Conservation (phyloP, 305 asterid species). For the Fraxinus angustifolia region DNA sequence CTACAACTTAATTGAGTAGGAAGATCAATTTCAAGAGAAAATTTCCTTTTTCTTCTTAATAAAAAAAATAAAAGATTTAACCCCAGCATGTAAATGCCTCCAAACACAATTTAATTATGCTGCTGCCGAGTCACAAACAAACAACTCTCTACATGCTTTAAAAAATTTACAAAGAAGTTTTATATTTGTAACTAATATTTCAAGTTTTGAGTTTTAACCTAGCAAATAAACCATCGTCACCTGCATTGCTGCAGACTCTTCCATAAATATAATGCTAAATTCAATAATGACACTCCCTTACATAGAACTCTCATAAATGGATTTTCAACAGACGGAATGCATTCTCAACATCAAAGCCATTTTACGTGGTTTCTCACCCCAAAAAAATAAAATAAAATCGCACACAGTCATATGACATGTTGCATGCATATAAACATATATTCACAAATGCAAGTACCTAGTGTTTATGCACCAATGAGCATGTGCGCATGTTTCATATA, state of each 20-base stretch:
- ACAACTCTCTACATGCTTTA: neutral
- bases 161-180: neutral
- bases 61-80: neutral
- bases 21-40: neutral
- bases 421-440: neutral
- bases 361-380: neutral
- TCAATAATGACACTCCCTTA: neutral
- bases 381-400: neutral
- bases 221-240: neutral
- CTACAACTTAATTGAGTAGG: neutral
- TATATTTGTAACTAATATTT: neutral
- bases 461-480: neutral
- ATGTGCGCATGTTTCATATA: slow-evolving; percentile 5
- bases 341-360: neutral
- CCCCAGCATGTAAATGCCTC: neutral
- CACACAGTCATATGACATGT: neutral
- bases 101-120: neutral
- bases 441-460: neutral
- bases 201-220: neutral
- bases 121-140: neutral
- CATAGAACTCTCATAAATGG: neutral
- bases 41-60: neutral
- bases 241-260: neutral
- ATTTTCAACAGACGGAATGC: neutral
- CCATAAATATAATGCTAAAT: neutral